Evolutionary conservation across 2,329 filamentous ascomycete species (phyloP).

Genomic region (Xylariaceae sp.): DNA sequence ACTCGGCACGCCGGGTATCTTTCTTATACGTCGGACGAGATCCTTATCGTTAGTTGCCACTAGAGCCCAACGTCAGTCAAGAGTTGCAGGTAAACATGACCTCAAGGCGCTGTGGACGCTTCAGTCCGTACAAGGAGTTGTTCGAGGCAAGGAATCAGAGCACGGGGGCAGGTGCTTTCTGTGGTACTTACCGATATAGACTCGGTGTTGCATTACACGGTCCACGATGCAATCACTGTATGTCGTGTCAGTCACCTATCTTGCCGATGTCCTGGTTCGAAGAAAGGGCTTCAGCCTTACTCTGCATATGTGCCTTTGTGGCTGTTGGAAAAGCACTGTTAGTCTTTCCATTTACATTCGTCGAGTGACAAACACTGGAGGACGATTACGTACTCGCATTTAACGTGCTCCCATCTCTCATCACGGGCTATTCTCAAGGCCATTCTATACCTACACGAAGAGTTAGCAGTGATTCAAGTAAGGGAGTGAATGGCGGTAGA

Average conservation of each 20-base stretch:
- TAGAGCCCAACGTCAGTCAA: conserved; percentile 6
- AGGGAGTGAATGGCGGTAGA: not conserved
- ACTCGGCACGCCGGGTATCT: conserved; percentile 62
- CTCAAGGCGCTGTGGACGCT: no score
- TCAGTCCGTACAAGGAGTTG: no score
- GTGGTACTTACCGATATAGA: conserved; percentile 15
- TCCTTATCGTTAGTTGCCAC: conserved; percentile 69
- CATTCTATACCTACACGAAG: conserved; percentile 12
- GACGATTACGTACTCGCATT: conserved; percentile 78
- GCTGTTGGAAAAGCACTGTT: conserved; percentile 2
- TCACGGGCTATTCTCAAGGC: conserved; percentile 65
- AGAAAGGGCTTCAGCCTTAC: conserved; percentile 8
- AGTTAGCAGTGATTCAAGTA: not conserved
- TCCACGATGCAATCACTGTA: conserved; percentile 23
- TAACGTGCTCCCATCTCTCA: conserved; percentile 77
- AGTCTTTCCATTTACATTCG: not conserved
- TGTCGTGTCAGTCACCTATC: conserved; percentile 1
- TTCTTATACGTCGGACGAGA: conserved; percentile 75
- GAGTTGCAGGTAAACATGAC: no score
- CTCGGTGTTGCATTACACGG: conserved; percentile 23
- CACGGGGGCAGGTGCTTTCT: not conserved
- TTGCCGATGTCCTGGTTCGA: not conserved
- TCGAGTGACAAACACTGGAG: not conserved
- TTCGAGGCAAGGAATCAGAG: not conserved
- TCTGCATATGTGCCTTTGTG: conserved; percentile 20